Evolutionary conservation across 768 basidiomycete species (phyloP).

Genomic region (Daedaleopsis nitida): DNA sequence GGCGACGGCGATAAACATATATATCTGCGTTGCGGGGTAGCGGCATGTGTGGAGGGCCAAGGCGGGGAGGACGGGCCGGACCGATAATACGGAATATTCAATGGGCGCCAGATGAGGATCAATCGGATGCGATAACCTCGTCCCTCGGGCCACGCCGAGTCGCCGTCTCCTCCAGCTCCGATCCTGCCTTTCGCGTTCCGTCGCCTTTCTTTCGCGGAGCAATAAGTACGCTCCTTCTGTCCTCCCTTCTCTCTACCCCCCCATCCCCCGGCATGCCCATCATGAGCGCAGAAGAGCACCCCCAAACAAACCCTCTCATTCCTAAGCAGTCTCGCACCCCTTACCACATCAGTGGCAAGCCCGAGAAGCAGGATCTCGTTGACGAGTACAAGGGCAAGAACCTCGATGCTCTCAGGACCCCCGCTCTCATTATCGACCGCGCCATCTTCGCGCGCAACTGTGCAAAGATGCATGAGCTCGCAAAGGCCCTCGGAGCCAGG

Average conservation of each 20-base stretch:
- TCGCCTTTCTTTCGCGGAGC: no score
- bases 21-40: neutral
- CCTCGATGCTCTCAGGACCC: conserved; percentile 65
- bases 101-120: conserved; percentile 16
- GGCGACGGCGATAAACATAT: neutral
- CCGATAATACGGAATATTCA: no score
- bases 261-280: neutral
- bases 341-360: conserved; percentile 38
- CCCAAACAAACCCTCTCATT: conserved; percentile 22
- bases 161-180: neutral
- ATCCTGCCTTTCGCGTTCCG: neutral
- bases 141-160: neutral
- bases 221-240: neutral
- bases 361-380: conserved; percentile 51
- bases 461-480: conserved; percentile 66
- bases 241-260: neutral
- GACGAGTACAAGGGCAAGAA: conserved; percentile 59
- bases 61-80: neutral
- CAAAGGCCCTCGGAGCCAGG: conserved; percentile 63
- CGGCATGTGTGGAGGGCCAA: neutral
- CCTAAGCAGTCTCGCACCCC: conserved; percentile 50
- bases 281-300: conserved; percentile 20
- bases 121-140: conserved; percentile 20
- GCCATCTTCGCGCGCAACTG: conserved; percentile 74
- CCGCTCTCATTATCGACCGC: conserved; percentile 78